These are phyloP conservation scores for Codiaeum variegatum DNA, from an alignment of 441 rosid species.

Conservation along the genomic window DNA sequence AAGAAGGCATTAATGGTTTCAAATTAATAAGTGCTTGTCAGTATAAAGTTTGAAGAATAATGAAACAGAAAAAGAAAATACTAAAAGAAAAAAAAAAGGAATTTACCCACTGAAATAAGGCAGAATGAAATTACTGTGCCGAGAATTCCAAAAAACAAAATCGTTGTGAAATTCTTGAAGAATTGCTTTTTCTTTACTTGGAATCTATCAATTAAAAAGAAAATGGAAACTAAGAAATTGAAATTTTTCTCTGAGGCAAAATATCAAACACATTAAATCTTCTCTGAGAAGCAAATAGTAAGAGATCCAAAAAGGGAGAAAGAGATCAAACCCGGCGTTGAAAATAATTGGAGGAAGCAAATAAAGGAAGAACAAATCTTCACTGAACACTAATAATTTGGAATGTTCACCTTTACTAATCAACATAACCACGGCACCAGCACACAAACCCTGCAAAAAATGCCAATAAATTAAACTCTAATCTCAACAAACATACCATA, in stretches of 20 bases:
- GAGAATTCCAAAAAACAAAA: slow-evolving; percentile 55
- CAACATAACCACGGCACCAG: slow-evolving; percentile 53
- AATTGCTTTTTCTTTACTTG: slow-evolving; percentile 77
- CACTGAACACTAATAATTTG: slow-evolving; percentile 36
- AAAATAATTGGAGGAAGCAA: slow-evolving; percentile 70
- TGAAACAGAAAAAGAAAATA: background rate
- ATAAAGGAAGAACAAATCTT: slow-evolving; percentile 68
- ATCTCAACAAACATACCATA: background rate
- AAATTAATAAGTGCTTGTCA: background rate
- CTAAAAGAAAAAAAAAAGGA: background rate
- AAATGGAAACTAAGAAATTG: slow-evolving; percentile 14
- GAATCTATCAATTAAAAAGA: slow-evolving; percentile 43
- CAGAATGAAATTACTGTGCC: slow-evolving; percentile 77
- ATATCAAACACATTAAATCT: background rate
- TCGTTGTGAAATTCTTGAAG: slow-evolving; percentile 66
- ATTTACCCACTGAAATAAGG: slow-evolving; percentile 53
- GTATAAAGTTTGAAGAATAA: background rate
- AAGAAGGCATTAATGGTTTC: background rate
- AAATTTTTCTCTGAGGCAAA: slow-evolving; percentile 1
- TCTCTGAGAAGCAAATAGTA: background rate
- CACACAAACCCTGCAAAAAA: slow-evolving; percentile 44
- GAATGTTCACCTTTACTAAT: slow-evolving; percentile 32
- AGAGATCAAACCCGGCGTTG: slow-evolving; percentile 54
- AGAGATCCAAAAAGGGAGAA: slow-evolving; percentile 16
- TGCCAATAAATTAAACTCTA: background rate